Evolutionary conservation across 768 basidiomycete genomes (phyloP), one percentile per base, ranked within the genome.

Genomic region (Mycena pura): DNA sequence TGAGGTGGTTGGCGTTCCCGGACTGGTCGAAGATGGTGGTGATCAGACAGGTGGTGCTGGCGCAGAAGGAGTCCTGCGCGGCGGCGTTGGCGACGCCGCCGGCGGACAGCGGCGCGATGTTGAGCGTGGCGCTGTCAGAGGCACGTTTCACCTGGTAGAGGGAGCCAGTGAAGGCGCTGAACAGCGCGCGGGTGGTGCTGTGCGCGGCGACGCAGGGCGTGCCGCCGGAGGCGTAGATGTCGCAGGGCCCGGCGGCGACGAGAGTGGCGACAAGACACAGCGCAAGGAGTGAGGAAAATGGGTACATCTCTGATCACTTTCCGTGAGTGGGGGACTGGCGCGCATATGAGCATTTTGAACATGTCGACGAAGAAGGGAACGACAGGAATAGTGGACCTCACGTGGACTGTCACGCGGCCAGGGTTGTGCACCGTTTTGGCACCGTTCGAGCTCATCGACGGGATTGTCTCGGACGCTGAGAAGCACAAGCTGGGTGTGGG

Each of bases 31-130:
- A 47, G 27, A 47, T 31, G 31, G 27, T n/a, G n/a, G n/a, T n/a
- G n/a, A n/a, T n/a, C n/a, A n/a, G n/a, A n/a, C n/a, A n/a, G n/a
- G n/a, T n/a, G n/a, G n/a, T n/a, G n/a, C n/a, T 43, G 40, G 36
- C 51, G 39, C 51, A 53, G 39, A 53, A 53, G 21, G 34, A 21
- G 32, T 53, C 51, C 21, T 53, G 60, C 22, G 39, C 50, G 24
- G 51, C 60, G 19, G 60, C 57, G 46, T 63, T 63, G 31, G 62
- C 62, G 28, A 63, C 56, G 36, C 62, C 62, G 40, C 62, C 62
- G 5, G 62, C 62, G 25, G 62, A 57, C 34, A 63, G 31, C 2
- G 62, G 34, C 14, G 22, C 19, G 34, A 63, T 52, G 22, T 58
- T 55, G 48, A 19, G 36, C 48, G 55, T 57, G n/a, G 48, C 31